Percentiles rank a stretch among this genome's conserved stretches.
These are phyloP conservation scores for Acer campestre DNA, from an alignment of 345 rosid genomes.

Conservation along the genomic window DNA sequence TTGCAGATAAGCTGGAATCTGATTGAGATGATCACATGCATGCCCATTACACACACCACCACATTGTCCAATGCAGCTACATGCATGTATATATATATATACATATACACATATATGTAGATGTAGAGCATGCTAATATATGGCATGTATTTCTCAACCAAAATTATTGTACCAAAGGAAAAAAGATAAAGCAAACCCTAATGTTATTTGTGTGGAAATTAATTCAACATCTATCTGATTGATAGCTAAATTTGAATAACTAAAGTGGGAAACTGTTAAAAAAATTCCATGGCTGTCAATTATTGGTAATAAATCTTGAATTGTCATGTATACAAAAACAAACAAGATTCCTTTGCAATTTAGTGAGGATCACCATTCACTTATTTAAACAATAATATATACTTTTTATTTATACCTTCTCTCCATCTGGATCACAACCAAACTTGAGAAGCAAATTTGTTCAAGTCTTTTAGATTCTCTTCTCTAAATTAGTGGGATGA, in stretches of 20 bases:
- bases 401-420: slow-evolving; percentile 9
- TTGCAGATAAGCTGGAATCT: slow-evolving; percentile 37
- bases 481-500: slow-evolving; percentile 17
- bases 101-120: background rate
- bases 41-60: slow-evolving; percentile 21
- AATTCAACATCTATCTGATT: background rate
- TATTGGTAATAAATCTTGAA: slow-evolving; percentile 19
- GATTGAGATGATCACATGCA: slow-evolving; percentile 35
- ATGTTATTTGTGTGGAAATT: background rate
- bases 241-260: background rate
- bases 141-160: background rate
- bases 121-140: no score
- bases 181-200: background rate
- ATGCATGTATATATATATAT: background rate
- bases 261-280: slow-evolving; percentile 9
- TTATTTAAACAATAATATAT: background rate
- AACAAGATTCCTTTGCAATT: slow-evolving; percentile 23
- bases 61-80: slow-evolving; percentile 24
- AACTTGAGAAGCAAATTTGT: slow-evolving; percentile 16
- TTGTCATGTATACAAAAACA: slow-evolving; percentile 4
- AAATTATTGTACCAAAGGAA: background rate
- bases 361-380: slow-evolving; percentile 17
- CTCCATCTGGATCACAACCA: slow-evolving; percentile 15
- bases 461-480: slow-evolving; percentile 22
- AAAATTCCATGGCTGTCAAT: slow-evolving; percentile 9